A percentile compares a stretch with the other conserved stretches of the same genome.
Conservation (phyloP, 495 filamentous ascomycete genomes). For the Cairneyella variabilis region DNA sequence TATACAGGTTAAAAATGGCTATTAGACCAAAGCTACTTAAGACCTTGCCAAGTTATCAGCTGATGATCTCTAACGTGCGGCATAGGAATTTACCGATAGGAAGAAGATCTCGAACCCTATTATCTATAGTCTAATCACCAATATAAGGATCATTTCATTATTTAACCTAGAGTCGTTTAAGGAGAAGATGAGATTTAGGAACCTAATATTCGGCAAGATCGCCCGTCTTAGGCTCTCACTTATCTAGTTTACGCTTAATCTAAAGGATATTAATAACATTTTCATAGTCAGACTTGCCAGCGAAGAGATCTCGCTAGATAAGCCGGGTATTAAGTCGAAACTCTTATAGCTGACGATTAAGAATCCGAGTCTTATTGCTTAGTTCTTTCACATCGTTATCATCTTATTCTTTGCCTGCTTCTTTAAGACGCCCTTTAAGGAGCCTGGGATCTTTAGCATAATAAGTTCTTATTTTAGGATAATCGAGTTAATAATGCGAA, state of each 20-base stretch:
- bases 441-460: constrained; percentile 13
- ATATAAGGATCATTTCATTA: constrained; percentile 18
- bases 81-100: constrained; percentile 10
- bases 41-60: constrained; percentile 11
- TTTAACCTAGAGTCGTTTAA: constrained; percentile 17
- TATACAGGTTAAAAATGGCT: constrained; percentile 13
- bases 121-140: constrained; percentile 16
- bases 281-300: constrained; percentile 9
- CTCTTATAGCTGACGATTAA: constrained; percentile 10
- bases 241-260: constrained; percentile 11
- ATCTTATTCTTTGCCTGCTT: constrained; percentile 15
- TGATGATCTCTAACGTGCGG: constrained; percentile 12
- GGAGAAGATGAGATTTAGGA: constrained; percentile 19
- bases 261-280: constrained; percentile 14
- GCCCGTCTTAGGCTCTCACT: constrained; percentile 1
- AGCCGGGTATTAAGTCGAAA: constrained; percentile 7
- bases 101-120: constrained; percentile 17
- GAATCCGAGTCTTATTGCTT: constrained; percentile 9
- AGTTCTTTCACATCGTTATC: constrained; percentile 6
- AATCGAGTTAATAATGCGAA: constrained; percentile 10
- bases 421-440: constrained; percentile 10
- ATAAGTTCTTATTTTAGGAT: constrained; percentile 13
- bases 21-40: constrained; percentile 15
- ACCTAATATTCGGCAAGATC: constrained; percentile 14
- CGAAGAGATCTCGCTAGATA: constrained; percentile 10